Percentiles rank a stretch among this genome's conserved stretches.
Conservation (phyloP, 2,329 filamentous ascomycete genomes). For the Sporothrix euskadiensis region DNA sequence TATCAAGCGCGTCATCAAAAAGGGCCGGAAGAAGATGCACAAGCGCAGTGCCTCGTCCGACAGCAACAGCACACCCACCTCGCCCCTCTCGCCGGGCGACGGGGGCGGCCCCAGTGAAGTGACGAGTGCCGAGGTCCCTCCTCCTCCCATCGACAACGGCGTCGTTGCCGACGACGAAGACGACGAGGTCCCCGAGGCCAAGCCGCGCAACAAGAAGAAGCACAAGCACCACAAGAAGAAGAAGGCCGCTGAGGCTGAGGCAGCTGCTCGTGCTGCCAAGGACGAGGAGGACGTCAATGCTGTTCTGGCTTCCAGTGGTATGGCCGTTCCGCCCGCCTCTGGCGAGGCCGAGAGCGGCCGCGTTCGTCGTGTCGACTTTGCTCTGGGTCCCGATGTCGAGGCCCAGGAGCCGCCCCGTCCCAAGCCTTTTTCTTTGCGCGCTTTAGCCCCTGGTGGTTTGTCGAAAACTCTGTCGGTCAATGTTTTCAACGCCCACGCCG, state of each 20-base stretch:
- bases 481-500: constrained; percentile 49
- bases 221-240: constrained; percentile 41
- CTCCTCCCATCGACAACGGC: neutral
- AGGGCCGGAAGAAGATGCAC: constrained; percentile 58
- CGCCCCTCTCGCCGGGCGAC: neutral
- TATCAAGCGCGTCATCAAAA: constrained; percentile 62
- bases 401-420: constrained; percentile 40
- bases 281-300: constrained; percentile 3
- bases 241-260: neutral
- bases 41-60: constrained; percentile 43
- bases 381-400: constrained; percentile 40
- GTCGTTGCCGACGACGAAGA: constrained; percentile 34
- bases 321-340: neutral
- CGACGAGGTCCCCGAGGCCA: constrained; percentile 30
- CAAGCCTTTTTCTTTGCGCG: constrained; percentile 44
- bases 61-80: constrained; percentile 38
- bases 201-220: constrained; percentile 37
- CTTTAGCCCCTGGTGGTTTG: constrained; percentile 46
- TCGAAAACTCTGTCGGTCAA: constrained; percentile 61
- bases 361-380: constrained; percentile 49
- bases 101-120: neutral
- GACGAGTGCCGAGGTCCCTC: neutral
- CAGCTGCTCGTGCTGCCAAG: neutral
- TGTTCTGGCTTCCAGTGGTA: neutral
- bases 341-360: constrained; percentile 27